Evolutionary conservation across 2,329 filamentous ascomycete species (phyloP), one percentile per base, ranked within the genome.

Genomic region (Magnaporthiopsis rhizophila): DNA sequence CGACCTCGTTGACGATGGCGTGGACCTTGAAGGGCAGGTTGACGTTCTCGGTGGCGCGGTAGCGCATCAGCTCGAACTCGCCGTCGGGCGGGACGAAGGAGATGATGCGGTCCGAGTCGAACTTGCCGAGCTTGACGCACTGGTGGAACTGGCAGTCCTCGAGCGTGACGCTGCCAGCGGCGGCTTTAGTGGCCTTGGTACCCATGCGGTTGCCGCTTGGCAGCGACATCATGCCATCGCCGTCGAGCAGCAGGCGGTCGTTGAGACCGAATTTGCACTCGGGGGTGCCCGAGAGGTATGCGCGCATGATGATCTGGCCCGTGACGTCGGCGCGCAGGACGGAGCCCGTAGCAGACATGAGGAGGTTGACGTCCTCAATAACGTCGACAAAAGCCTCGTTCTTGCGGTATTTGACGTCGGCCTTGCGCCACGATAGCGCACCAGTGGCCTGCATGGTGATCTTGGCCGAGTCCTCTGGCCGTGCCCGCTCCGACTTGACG

Each of bases 391-490:
- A 99, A 38, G 95, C 95, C 77, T 99, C 95, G 79, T 99, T 99
- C 74, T 99, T 99, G 76, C 95, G 90, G 80, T 99, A 99, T 75
- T 97, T 97, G 78, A 99, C 95, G 76, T 98, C 94, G 66, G 94
- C 91, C 73, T 96, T 91, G 71, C 96, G 87, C 95, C 96, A 99
- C 60, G 95, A 98, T 58, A 97, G 84, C 6, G 95, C 95, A 57
- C 96, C 95, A 0, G 95, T 99, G 15, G 95, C 96, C 80, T 99
- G 95, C 93, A 98, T 97, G 32, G 95, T 99, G 77, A 99, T 99
- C 76, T 94, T 95, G 69, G 69, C 94, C 62, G 94, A 97, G 76
- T 99, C 94, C 74, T 97, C 91, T 78, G 88, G 89, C 69, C 85
- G 88, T 78, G 88, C 89, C 69, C 85, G 88, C 75, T 92, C 92